Conservation (phyloP, 371 early-diverging fungal genomes). For the Actinomucor elegans region DNA sequence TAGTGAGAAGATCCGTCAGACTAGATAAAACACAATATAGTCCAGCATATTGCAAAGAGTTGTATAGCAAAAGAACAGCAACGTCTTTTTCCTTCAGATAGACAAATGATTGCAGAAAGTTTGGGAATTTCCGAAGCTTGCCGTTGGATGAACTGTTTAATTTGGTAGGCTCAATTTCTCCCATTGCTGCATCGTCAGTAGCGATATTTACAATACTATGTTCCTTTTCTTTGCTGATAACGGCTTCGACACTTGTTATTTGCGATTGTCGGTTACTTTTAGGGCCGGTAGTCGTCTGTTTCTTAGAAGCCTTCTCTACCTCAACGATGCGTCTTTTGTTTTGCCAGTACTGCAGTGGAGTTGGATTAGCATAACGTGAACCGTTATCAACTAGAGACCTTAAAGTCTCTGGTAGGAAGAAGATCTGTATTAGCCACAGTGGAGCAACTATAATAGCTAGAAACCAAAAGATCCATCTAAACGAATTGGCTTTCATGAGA, state of each 20-base stretch:
- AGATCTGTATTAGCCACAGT: constrained; percentile 13
- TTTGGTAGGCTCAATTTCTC: neutral
- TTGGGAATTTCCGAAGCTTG: neutral
- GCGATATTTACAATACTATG: neutral
- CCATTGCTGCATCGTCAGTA: neutral
- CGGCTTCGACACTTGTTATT: too few relatives aligned
- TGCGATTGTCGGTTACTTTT: too few relatives aligned
- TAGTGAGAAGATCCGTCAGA: constrained; percentile 20
- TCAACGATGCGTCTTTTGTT: too few relatives aligned
- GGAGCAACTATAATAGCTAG: constrained; percentile 18
- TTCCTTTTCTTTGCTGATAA: neutral
- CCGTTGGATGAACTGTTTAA: neutral
- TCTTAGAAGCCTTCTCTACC: too few relatives aligned
- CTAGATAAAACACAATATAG: constrained; percentile 39
- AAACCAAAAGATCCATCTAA: constrained; percentile 41
- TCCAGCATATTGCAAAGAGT: constrained; percentile 35
- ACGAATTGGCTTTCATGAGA: too few relatives aligned
- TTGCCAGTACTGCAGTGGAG: constrained; percentile 26
- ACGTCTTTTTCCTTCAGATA: constrained; percentile 42
- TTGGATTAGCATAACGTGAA: constrained; percentile 41
- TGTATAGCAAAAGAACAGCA: constrained; percentile 23
- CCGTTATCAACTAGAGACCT: constrained; percentile 51
- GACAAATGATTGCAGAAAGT: constrained; percentile 18
- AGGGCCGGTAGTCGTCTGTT: too few relatives aligned
- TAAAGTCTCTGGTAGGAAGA: constrained; percentile 42